phyloP scores from a whole-genome alignment of 345 rosid species.

The Salix purpurea region DNA sequence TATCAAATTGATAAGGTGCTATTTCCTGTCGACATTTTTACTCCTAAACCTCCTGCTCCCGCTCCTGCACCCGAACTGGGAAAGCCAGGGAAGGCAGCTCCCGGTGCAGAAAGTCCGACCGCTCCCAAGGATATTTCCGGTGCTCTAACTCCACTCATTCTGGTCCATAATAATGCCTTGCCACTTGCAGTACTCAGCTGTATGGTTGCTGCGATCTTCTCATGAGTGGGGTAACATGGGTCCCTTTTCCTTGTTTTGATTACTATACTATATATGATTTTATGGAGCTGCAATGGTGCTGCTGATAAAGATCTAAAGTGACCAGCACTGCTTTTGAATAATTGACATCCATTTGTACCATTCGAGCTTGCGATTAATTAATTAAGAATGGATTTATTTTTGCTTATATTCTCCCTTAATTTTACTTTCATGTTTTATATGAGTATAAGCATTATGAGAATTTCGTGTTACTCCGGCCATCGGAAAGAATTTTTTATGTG shows the following conservation, averaged over 20 bases:
- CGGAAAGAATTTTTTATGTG: too few species aligned
- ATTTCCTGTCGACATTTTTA: conserved; percentile 29
- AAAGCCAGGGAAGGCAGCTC: conserved; percentile 5
- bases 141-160: not conserved
- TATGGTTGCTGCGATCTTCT: not conserved
- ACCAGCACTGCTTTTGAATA: not conserved
- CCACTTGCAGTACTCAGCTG: not conserved
- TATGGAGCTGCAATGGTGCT: not conserved
- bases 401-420: not conserved
- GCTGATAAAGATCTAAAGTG: not conserved
- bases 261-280: not conserved
- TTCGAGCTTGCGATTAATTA: not conserved
- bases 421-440: not conserved
- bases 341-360: not conserved
- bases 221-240: not conserved
- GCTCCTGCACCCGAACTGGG: conserved; percentile 14
- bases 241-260: not conserved
- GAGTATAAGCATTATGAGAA: too few species aligned
- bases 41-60: conserved; percentile 24
- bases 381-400: not conserved
- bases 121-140: conserved; percentile 12
- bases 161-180: not conserved
- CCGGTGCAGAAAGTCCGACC: conserved; percentile 3
- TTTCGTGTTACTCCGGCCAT: too few species aligned
- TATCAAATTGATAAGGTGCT: conserved; percentile 42